Base-by-base conservation (phyloP, 1,139 yeast genomes). In the Saccharomyces hybrid region DNA sequence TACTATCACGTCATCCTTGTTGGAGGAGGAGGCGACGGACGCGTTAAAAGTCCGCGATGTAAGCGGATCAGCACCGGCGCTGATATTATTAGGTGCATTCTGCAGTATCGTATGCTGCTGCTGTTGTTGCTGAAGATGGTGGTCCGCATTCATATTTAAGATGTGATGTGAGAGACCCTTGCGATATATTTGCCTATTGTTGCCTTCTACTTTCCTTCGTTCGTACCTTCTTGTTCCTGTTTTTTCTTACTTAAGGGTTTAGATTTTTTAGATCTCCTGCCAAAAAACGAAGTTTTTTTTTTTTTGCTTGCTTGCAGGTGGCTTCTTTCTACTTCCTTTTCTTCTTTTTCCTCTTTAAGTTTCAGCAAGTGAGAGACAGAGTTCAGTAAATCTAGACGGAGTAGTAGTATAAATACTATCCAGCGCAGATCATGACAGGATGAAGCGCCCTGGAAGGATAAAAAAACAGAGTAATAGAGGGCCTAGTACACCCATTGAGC, bases 81-180 rank as follows among this genome's bases (percentile, higher is more conserved):
- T 16, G 12, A 8, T 38, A 4, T 5, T 38, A 9, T 16, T 38
- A n/a, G 55, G 54, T 11, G 52, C 28, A 19, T 50, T 56, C 42
- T 55, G 55, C 42, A 51, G 56, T 31, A 53, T 55, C n/a, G 51
- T 51, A 38, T 53, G 55, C 29, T 51, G 51, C 38, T 50, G 54
- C 41, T 52, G 55, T 50, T 38, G 49, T 4, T 42, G 47, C 19
- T 28, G 62, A 56, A 19, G 56, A 77, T 75, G 50, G 67, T 70
- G 9, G 4, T 38, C 42, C 42, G 42, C 42, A 38, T 38, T 38
- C 42, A 38, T 38, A n/a, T 19, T 9, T 38, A 8, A 38, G 9
- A 38, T 24, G 26, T 24, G 26, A 16, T 38, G 16, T 28, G 21
- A 34, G 4, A 38, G 16, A 21, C 4, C 42, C 42, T 21, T 38